A percentile compares a stretch with the other conserved stretches of the same genome.
These are phyloP conservation scores for Ophiocordyceps camponoti-rufipedis DNA, from an alignment of 2,329 filamentous ascomycete species.

Conservation along the genomic window DNA sequence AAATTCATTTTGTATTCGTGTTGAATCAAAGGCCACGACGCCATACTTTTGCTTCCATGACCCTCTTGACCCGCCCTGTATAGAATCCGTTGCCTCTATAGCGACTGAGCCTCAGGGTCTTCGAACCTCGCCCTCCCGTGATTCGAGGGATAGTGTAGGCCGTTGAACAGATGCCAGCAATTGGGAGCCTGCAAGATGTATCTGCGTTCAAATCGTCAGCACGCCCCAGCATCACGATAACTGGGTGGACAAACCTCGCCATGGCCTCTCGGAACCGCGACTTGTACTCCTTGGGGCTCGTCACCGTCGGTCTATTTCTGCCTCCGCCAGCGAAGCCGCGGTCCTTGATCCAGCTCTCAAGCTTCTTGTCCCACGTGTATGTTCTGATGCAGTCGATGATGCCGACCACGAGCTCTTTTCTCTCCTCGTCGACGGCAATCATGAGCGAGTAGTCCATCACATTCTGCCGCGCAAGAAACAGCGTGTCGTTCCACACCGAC, in stretches of 20 bases:
- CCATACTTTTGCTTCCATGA: not conserved
- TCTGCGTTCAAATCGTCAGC: slow-evolving; percentile 12
- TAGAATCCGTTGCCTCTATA: not conserved
- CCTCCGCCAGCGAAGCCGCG: slow-evolving; percentile 63
- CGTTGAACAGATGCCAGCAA: slow-evolving; percentile 54
- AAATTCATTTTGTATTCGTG: too few relatives aligned
- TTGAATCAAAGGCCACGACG: not conserved
- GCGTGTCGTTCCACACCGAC: slow-evolving; percentile 92
- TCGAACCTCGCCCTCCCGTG: slow-evolving; percentile 20
- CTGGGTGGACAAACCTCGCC: slow-evolving; percentile 51
- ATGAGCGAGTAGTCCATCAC: slow-evolving; percentile 99
- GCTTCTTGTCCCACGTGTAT: slow-evolving; percentile 98
- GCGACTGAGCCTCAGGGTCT: slow-evolving; percentile 12
- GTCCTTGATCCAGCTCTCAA: slow-evolving; percentile 99
- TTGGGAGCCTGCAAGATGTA: slow-evolving; percentile 61
- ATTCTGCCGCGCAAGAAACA: slow-evolving; percentile 86
- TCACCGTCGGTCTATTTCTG: slow-evolving; percentile 80
- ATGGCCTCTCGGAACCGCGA: slow-evolving; percentile 91
- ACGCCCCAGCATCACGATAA: not conserved
- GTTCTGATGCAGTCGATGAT: slow-evolving; percentile 98
- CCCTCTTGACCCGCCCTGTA: not conserved
- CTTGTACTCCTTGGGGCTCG: slow-evolving; percentile 94
- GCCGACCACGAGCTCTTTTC: slow-evolving; percentile 84
- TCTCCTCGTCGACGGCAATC: slow-evolving; percentile 86
- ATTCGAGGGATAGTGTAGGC: slow-evolving; percentile 18